Base-by-base conservation (phyloP, 306 rosid species). In the Fagus crenata region DNA sequence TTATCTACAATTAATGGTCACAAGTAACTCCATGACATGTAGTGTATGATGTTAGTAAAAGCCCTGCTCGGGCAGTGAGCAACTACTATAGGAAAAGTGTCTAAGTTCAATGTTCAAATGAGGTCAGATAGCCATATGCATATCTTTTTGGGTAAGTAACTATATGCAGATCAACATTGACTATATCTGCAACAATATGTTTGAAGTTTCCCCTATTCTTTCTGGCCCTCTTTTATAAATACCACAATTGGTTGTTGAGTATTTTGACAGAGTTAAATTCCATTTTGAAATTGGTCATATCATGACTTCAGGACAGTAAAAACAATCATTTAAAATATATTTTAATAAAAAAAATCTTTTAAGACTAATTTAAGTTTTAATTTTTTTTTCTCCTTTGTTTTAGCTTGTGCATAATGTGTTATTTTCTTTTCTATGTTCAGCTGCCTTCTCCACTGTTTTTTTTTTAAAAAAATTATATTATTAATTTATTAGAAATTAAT, bases 241-340 rank as follows among this genome's bases (percentile, higher is more conserved):
- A 63, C 61, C 56, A 36, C 63, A 40, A 15, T 65, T 71, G 59
- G 65, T 17, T 40, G 75, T 17, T 40, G 75, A 58, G 71, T 49
- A 18, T 69, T 64, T 49, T 13, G 22, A 11, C 7, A 71, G 75
- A 49, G 33, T 49, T 17, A 12, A 33, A 46, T 58, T 58, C 65
- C 31, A 58, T 18, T 58, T 18, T 32, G 36, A 58, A 31, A 9
- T 28, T 28, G 31, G 36, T 28, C 11, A 28, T 28, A 28, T 28
- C 22, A 3, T 7, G 37, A 11, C 65, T 28, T 6, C 65, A 58
- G 65, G 65, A 58, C 33, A 28, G 36, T 46, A 9, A 46, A 46
- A 46, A 7, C 11, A 3, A 46, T 46, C 11, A 7, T 46, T 46
- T 46, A 13, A 46, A 46, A 46, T 13, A 46, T 46, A 46, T 46